phyloP scores from a whole-genome alignment of 2,329 filamentous ascomycete genomes.

The Aureobasidium sp. region DNA sequence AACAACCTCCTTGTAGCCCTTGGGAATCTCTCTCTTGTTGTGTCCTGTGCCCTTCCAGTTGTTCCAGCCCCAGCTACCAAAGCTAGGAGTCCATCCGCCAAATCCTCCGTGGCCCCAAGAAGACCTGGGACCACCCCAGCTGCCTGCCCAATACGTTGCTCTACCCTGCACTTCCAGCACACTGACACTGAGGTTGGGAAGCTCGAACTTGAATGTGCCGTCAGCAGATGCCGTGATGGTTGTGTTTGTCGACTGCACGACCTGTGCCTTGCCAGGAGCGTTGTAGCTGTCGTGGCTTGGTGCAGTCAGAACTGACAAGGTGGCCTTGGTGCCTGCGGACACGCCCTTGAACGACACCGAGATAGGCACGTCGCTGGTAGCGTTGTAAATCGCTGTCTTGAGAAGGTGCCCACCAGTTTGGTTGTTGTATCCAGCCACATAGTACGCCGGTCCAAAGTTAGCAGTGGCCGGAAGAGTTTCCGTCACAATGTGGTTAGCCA shows the following conservation, averaged over 20 bases:
- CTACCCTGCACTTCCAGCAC: constrained; percentile 40
- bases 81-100: background rate
- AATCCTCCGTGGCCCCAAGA: constrained; percentile 5
- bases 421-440: constrained; percentile 34
- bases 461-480: too few relatives aligned
- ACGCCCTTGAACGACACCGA: constrained; percentile 30
- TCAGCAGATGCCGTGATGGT: constrained; percentile 38
- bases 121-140: background rate
- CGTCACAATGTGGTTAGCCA: constrained; percentile 32
- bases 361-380: constrained; percentile 33
- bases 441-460: constrained; percentile 37
- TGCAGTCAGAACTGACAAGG: constrained; percentile 37
- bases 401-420: constrained; percentile 30
- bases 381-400: constrained; percentile 43
- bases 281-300: constrained; percentile 22
- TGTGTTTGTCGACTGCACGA: constrained; percentile 39
- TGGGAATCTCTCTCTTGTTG: background rate
- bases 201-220: constrained; percentile 45
- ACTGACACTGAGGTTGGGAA: constrained; percentile 51
- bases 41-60: constrained; percentile 1
- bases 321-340: constrained; percentile 25
- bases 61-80: background rate
- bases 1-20: constrained; percentile 14
- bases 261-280: constrained; percentile 34
- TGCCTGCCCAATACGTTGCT: constrained; percentile 10